These are phyloP conservation scores for Choiromyces venosus DNA, from an alignment of 495 filamentous ascomycete genomes.

Conservation along the genomic window DNA sequence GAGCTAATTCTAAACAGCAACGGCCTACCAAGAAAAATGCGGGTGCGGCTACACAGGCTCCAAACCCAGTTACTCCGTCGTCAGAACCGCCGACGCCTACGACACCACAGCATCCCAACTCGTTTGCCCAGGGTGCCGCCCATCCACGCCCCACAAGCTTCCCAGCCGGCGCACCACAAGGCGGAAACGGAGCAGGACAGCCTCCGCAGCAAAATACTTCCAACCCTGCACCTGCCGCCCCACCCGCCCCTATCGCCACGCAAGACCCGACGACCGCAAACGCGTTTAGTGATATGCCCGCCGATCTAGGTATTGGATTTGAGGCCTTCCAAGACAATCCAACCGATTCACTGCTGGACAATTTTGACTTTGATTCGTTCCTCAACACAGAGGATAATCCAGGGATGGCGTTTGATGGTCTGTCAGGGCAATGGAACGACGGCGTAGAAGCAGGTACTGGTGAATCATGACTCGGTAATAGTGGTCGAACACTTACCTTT, in stretches of 20 bases:
- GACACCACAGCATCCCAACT: slow-evolving; percentile 67
- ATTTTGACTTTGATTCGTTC: slow-evolving; percentile 96
- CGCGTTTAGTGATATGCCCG: slow-evolving; percentile 28
- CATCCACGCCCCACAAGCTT: slow-evolving; percentile 50
- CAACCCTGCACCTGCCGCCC: slow-evolving; percentile 45
- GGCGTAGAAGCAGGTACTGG: slow-evolving; percentile 52
- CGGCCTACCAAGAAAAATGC: slow-evolving; percentile 54
- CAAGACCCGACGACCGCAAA: slow-evolving; percentile 1
- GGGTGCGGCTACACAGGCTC: slow-evolving; percentile 70
- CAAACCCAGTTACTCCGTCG: slow-evolving; percentile 62
- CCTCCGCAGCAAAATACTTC: slow-evolving; percentile 46
- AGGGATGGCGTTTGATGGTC: slow-evolving; percentile 51
- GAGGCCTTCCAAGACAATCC: slow-evolving; percentile 49
- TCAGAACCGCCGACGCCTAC: slow-evolving; percentile 78
- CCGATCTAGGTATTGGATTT: slow-evolving; percentile 30
- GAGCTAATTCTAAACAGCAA: slow-evolving; percentile 66
- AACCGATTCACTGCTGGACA: slow-evolving; percentile 68
- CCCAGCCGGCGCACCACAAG: slow-evolving; percentile 40
- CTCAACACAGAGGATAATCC: slow-evolving; percentile 59
- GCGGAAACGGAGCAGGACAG: slow-evolving; percentile 50
- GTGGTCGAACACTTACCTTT: not conserved
- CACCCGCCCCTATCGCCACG: slow-evolving; percentile 18
- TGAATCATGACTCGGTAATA: slow-evolving; percentile 30
- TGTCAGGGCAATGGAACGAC: slow-evolving; percentile 46
- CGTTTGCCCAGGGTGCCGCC: slow-evolving; percentile 55